Base-by-base conservation (phyloP, 108 stramenopile genomes). In the Cyclotella kingstonii region DNA sequence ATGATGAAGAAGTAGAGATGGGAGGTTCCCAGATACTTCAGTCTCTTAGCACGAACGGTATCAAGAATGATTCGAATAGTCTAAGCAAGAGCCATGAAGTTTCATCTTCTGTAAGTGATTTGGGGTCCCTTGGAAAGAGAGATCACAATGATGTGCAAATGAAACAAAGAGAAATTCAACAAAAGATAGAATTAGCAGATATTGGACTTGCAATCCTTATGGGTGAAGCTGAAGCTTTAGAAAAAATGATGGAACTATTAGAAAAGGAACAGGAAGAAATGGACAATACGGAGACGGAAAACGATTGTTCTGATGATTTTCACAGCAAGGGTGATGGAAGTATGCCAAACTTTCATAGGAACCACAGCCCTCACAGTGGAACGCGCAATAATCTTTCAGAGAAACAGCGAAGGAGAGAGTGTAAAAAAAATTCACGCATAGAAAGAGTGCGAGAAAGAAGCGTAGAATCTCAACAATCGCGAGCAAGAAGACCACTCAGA, bases 131-230 rank as follows among this genome's bases (percentile, higher is more conserved):
- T 10, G 43, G 47, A 23, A 46, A 18, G 26, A 35, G 34, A 25
- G 28, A 47, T 26, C 7, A 5, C 0, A 0, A 47, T 21, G 29
- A 63, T 15, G 7, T 1, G 3, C 26, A 11, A 6, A 31, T 23
- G 1, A 35, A 31, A 25, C 70, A 63, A 42, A 42, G 22, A 22
- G 46, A 49, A 21, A 50, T 77, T 12, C 68, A 73, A 54, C 63
- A 63, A 23, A 72, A 81, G 35, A 63, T 86, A 27, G 83, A 84
- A 58, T 55, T 87, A 26, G 81, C 81, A 22, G 84, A 91, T 57
- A 80, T 84, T 6, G 90, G 86, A 10, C 15, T 84, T 12, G 80
- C 80, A 15, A 87, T 91, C 50, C 55, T 91, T 15, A 73, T 82
- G 57, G 90, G 77, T 39, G 90, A 91, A 59, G 64, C 58, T 17